Base-by-base conservation (phyloP, 2,329 filamentous ascomycete genomes). In the Colletotrichum incanum region DNA sequence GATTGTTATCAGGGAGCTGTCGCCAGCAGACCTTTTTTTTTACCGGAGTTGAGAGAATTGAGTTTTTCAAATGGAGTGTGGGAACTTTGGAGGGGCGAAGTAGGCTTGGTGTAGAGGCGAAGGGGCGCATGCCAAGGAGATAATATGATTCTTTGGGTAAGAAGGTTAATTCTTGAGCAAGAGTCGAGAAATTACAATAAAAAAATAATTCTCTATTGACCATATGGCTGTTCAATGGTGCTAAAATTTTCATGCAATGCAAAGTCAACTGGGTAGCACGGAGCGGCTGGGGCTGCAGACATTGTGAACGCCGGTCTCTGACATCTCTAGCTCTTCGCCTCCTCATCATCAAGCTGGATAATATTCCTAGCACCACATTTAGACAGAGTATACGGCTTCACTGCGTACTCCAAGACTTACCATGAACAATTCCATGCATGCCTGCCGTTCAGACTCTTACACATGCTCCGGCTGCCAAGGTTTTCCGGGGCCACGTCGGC, bases 401-500 rank as follows among this genome's bases (percentile, higher is more conserved):
- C 7, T 4, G 9, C 2, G 20, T 18, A 8, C 14, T 8, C 1
- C 6, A 23, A 1, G n/a, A 80, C 86, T 81, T 75, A 89, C 92
- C 92, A 94, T 61, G 88, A 89, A 20, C 87, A 81, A 18, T 84
- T 81, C 89, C 90, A 93, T 18, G 82, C 79, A 3, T 83, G 80
- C 73, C 81, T 85, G 0, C 90, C 92, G 2, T 90, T 88, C 54
- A 94, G 78, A 69, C 90, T 90, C 77, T 81, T 87, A 75, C 91
- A 93, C 45, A 94, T 88, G 0, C 83, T 87, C 60, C 89, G 86
- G 76, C 92, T 94, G 50, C 87, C 86, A 2, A 78, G 70, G 74
- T 94, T 94, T 0, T 86, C 86, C 0, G 86, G 81, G 3, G 89
- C 86, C 0, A 94, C 92, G 79, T 94, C 91, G 2, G 91, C 91